These are phyloP conservation scores for Quercus tomentella DNA, from an alignment of 331 rosid species.

Conservation along the genomic window DNA sequence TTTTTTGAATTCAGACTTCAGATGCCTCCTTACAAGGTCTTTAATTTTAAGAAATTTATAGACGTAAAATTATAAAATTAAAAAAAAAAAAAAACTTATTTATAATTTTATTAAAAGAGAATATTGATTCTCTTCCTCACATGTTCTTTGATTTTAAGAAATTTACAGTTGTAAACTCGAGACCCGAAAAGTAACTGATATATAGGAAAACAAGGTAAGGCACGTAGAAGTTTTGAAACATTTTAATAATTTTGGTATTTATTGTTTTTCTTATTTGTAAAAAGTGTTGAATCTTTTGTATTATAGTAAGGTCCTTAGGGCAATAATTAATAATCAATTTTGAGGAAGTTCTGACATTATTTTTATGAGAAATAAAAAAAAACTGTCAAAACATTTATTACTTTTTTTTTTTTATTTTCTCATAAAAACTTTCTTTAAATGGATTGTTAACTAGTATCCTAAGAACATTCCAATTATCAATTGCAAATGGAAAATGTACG, in stretches of 20 bases:
- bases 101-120: too few relatives aligned
- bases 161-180: not conserved
- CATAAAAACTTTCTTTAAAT: too few relatives aligned
- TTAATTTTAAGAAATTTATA: too few relatives aligned
- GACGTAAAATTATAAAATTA: too few relatives aligned
- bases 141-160: not conserved
- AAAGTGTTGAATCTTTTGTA: too few relatives aligned
- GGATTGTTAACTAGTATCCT: accelerated
- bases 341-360: accelerated
- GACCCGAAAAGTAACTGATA: too few relatives aligned
- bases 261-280: not conserved
- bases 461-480: too few relatives aligned
- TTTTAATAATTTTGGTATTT: not conserved
- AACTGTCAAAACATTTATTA: accelerated
- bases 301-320: accelerated
- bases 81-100: too few relatives aligned
- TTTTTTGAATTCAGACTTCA: too few relatives aligned
- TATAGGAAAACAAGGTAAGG: not conserved
- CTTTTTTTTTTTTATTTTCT: too few relatives aligned
- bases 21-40: too few relatives aligned
- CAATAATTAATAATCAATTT: accelerated
- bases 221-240: not conserved
- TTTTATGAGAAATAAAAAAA: accelerated
- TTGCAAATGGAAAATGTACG: too few relatives aligned
- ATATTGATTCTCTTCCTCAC: not conserved